phyloP scores from a whole-genome alignment of 176 grass and related monocot species.

The Secale cereale region DNA sequence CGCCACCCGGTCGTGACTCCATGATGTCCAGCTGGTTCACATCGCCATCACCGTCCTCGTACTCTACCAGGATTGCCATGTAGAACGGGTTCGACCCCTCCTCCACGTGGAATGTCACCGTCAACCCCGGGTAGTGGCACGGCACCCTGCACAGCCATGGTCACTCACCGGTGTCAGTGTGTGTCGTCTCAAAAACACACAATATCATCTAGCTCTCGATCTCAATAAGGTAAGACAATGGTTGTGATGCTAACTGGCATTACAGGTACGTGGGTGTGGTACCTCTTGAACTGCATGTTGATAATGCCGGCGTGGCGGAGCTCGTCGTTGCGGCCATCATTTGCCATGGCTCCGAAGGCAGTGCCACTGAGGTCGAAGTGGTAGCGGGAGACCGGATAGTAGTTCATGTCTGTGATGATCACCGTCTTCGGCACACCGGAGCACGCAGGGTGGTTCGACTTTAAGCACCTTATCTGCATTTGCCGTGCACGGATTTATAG shows the following conservation, averaged over 20 bases:
- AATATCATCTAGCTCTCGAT: neutral
- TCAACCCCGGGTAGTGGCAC: conserved; percentile 25
- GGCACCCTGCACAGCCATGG: conserved; percentile 12
- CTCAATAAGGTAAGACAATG: neutral
- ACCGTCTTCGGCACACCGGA: neutral
- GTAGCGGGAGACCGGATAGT: neutral
- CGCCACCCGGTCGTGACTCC: conserved; percentile 22
- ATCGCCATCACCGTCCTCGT: neutral
- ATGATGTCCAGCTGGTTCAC: conserved; percentile 49
- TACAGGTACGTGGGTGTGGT: too few species aligned
- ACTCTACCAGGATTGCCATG: conserved; percentile 18
- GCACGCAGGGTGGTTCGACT: neutral
- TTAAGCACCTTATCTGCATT: neutral
- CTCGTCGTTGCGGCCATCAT: conserved; percentile 33
- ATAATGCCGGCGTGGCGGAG: neutral
- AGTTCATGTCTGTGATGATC: neutral
- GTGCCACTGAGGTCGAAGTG: neutral
- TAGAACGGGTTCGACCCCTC: conserved; percentile 60
- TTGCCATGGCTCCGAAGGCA: conserved; percentile 28
- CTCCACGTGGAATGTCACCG: conserved; percentile 58
- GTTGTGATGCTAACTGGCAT: neutral
- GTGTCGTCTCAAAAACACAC: too few species aligned
- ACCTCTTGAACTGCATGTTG: conserved; percentile 23
- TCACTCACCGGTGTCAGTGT: neutral
- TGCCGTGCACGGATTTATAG: neutral